Evolutionary conservation across 257 asterid species (phyloP), one percentile per base, ranked within the genome.

Genomic region (Rhazya stricta): DNA sequence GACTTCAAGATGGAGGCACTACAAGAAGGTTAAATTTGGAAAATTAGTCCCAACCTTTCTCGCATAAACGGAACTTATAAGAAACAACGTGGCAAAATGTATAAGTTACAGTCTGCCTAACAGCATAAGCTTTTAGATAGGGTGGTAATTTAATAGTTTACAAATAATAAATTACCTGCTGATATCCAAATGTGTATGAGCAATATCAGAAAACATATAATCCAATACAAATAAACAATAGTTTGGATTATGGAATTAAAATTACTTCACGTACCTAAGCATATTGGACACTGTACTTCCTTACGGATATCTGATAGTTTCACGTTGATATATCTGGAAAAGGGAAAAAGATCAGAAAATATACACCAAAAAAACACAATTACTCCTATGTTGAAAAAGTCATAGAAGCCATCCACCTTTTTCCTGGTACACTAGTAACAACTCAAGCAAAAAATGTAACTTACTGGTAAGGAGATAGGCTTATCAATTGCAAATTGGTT

Each of bases 221-320:
- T 77, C 25, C 51, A 43, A 53, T 69, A 36, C 36, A 43, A 68
- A 32, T 23, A 32, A 37, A 45, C 42, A 69, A n/a, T 5, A 57
- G n/a, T 41, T 50, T 42, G 43, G 25, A 30, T 16, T 30, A 5
- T 3, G 48, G 29, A 65, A 21, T 23, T 34, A 30, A 57, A 46
- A 30, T 11, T 48, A 57, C 27, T 37, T 32, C 66, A 43, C 83
- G 21, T 90, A 92, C 97, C 97, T 83, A 92, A 82, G 81, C 97
- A 94, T 90, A 94, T 92, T 70, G 99, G 99, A 83, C 97, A 94
- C 83, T 94, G 99, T 63, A 94, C 99, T 87, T 94, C 99, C 86
- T 92, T 94, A 76, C 99, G 92, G 76, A 94, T 83, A 76, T 94
- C 99, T 53, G 95, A 87, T 84, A 94, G 82, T 88, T 83, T 94